Percentiles rank a stretch among this genome's conserved stretches.
These are phyloP conservation scores for Torulaspora pretoriensis DNA, from an alignment of 1,139 yeast genomes.

Conservation along the genomic window DNA sequence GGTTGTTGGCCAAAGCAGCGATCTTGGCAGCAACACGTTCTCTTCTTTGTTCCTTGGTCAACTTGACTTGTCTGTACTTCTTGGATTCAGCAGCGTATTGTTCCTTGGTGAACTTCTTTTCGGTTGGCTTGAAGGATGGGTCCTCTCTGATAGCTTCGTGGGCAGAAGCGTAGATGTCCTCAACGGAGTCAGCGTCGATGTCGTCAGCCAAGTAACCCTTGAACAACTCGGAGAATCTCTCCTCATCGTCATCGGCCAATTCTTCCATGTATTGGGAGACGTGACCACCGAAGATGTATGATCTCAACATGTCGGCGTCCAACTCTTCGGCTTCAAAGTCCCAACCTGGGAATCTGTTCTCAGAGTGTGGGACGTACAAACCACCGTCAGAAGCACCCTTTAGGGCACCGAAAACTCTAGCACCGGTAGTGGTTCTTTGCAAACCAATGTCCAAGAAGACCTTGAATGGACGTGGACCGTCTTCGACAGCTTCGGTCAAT, in stretches of 20 bases:
- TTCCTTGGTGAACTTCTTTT: slow-evolving; percentile 94
- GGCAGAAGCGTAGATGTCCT: slow-evolving; percentile 92
- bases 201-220: slow-evolving; percentile 95
- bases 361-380: slow-evolving; percentile 97
- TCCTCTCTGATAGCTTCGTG: slow-evolving; percentile 95
- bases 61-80: slow-evolving; percentile 85
- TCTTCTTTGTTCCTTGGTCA: slow-evolving; percentile 86
- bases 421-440: slow-evolving; percentile 99
- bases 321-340: slow-evolving; percentile 98
- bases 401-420: slow-evolving; percentile 98
- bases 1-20: slow-evolving; percentile 54
- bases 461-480: slow-evolving; percentile 99
- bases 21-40: slow-evolving; percentile 90
- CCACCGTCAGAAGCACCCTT: slow-evolving; percentile 99
- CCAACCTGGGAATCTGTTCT: slow-evolving; percentile 99
- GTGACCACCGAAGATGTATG: slow-evolving; percentile 99
- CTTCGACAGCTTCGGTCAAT: slow-evolving; percentile 98
- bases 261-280: slow-evolving; percentile 99
- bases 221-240: slow-evolving; percentile 95
- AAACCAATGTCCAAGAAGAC: slow-evolving; percentile 99
- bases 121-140: slow-evolving; percentile 87
- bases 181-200: slow-evolving; percentile 93
- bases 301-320: slow-evolving; percentile 96
- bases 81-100: slow-evolving; percentile 96
- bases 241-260: slow-evolving; percentile 99